phyloP scores from a whole-genome alignment of 768 basidiomycete species.

The Trametes sanguinea region DNA sequence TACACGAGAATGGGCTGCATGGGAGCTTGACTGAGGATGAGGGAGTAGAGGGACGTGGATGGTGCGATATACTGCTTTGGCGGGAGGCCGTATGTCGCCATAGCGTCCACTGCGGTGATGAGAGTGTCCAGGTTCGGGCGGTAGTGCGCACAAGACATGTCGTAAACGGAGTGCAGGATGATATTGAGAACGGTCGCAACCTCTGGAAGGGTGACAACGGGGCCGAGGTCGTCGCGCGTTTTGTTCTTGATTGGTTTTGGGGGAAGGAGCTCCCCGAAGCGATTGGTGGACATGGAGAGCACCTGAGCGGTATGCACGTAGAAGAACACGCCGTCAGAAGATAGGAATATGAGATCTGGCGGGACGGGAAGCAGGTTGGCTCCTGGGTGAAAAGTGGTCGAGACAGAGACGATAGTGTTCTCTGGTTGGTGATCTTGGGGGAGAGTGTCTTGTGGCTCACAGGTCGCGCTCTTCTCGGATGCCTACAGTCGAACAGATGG shows the following conservation, averaged over 20 bases:
- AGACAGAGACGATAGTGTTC: slow-evolving; percentile 64
- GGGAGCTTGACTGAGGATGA: slow-evolving; percentile 69
- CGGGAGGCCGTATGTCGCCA: slow-evolving; percentile 62
- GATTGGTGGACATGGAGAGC: slow-evolving; percentile 60
- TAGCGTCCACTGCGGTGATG: slow-evolving; percentile 52
- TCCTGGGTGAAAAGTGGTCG: slow-evolving; percentile 79
- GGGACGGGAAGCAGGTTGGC: slow-evolving; percentile 54
- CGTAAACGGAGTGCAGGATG: slow-evolving; percentile 71
- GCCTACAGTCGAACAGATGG: not conserved
- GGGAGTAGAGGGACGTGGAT: slow-evolving; percentile 55
- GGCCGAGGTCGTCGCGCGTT: slow-evolving; percentile 40
- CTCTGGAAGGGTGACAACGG: slow-evolving; percentile 63
- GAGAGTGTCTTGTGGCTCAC: slow-evolving; percentile 11
- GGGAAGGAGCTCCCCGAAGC: slow-evolving; percentile 62
- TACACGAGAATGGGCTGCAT: slow-evolving; percentile 72
- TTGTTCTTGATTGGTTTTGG: slow-evolving; percentile 37
- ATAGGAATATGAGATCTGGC: slow-evolving; percentile 66
- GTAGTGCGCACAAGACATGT: slow-evolving; percentile 74
- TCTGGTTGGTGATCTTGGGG: slow-evolving; percentile 2
- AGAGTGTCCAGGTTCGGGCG: slow-evolving; percentile 66
- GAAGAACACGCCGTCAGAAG: slow-evolving; percentile 81
- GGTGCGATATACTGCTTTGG: slow-evolving; percentile 49
- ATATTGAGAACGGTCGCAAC: slow-evolving; percentile 66
- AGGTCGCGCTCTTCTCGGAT: slow-evolving; percentile 20
- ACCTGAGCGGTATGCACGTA: slow-evolving; percentile 70